Percentiles rank a stretch among this genome's conserved stretches.
Evolutionary conservation across 2,329 filamentous ascomycete species (phyloP).

Genomic region (Fusarium sp.): DNA sequence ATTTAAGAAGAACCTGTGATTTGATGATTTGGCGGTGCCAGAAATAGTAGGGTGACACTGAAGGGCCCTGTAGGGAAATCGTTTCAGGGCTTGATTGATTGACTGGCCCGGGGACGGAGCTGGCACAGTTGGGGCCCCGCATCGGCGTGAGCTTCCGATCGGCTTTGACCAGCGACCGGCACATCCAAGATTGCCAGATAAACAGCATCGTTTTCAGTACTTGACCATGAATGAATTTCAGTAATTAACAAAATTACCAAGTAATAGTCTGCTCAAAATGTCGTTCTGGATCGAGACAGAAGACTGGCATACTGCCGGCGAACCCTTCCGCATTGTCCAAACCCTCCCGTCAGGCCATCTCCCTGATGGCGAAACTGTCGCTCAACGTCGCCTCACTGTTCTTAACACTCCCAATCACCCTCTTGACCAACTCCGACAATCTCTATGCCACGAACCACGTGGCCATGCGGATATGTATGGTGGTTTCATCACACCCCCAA

Average conservation of each 20-base stretch:
- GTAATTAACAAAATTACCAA: not conserved
- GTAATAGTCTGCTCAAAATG: not conserved
- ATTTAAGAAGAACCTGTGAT: not conserved
- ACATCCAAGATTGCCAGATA: not conserved
- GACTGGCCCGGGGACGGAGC: not conserved
- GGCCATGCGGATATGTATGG: conserved; percentile 42
- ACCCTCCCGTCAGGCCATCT: conserved; percentile 8
- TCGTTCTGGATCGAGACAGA: conserved; percentile 39
- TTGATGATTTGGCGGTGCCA: not conserved
- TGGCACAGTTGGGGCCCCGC: not conserved
- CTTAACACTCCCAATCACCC: not conserved
- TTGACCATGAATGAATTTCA: rapidly evolving
- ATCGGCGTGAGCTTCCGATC: not conserved
- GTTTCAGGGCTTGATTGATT: not conserved
- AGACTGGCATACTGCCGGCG: conserved; percentile 43
- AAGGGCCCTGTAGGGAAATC: not conserved
- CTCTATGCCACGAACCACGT: conserved; percentile 26
- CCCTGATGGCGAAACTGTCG: conserved; percentile 1
- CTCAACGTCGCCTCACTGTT: conserved; percentile 5
- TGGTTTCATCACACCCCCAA: conserved; percentile 36
- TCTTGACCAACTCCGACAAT: conserved; percentile 23
- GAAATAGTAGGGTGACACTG: not conserved
- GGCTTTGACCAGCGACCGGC: not conserved
- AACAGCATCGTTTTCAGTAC: not conserved
- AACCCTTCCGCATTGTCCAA: conserved; percentile 40